phyloP scores from a whole-genome alignment of 2,329 filamentous ascomycete genomes.

The Calonectria pseudoturangicola region DNA sequence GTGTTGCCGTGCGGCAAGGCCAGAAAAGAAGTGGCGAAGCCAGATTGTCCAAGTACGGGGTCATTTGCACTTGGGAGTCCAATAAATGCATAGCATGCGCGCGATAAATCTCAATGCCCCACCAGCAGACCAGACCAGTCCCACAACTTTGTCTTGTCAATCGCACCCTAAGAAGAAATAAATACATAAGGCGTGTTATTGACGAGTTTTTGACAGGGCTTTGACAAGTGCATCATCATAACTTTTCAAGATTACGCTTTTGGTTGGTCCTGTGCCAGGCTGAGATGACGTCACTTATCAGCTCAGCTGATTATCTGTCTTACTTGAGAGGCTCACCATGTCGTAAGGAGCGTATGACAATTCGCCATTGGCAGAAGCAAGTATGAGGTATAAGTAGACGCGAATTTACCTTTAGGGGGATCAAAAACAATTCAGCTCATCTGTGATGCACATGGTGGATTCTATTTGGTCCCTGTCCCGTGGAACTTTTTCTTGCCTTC shows the following conservation, averaged over 20 bases:
- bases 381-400: not conserved
- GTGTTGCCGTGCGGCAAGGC: not conserved
- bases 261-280: not conserved
- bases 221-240: not conserved
- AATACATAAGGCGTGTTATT: not conserved
- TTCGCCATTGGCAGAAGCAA: not conserved
- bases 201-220: not conserved
- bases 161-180: not conserved
- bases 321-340: not conserved
- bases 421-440: not conserved
- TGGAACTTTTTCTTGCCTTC: not conserved
- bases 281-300: not conserved
- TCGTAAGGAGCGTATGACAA: constrained; percentile 11
- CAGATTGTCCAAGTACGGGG: not conserved
- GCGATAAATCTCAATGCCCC: constrained; percentile 1
- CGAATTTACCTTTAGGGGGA: not conserved
- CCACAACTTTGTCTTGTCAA: constrained; percentile 1
- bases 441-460: not conserved
- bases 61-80: not conserved
- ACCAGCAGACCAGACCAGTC: not conserved
- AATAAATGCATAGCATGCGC: not conserved
- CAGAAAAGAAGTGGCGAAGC: not conserved
- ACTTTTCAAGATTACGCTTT: not conserved
- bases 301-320: not conserved
- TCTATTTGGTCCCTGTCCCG: not conserved